Percentiles rank a stretch among this genome's conserved stretches.
Evolutionary conservation across 345 rosid species (phyloP).

Genomic region (Boechera divaricarpa): DNA sequence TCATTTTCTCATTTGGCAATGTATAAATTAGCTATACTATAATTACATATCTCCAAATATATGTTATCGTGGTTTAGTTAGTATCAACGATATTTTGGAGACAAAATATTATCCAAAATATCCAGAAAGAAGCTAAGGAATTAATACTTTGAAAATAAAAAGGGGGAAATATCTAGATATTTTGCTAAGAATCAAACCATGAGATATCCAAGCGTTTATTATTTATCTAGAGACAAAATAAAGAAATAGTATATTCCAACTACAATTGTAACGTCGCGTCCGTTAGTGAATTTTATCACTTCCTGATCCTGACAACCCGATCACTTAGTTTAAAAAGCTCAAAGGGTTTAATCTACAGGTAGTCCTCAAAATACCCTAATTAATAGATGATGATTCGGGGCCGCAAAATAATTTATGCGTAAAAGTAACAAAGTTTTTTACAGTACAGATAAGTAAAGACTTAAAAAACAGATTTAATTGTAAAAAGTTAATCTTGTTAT

Average conservation of each 20-base stretch:
- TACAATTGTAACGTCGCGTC: slow-evolving; percentile 1
- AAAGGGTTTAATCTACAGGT: neutral
- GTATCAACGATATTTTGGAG: slow-evolving; percentile 5
- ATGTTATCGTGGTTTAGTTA: neutral
- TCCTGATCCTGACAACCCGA: neutral
- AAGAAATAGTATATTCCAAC: neutral
- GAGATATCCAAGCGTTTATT: neutral
- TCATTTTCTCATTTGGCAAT: slow-evolving; percentile 1
- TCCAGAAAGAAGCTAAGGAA: neutral
- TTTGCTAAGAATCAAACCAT: neutral
- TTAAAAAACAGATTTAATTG: too few species aligned
- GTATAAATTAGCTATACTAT: neutral
- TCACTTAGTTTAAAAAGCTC: neutral
- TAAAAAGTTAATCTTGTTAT: neutral
- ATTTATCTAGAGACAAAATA: neutral
- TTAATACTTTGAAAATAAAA: neutral
- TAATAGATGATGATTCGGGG: too few species aligned
- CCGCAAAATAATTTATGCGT: too few species aligned
- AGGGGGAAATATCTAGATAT: neutral
- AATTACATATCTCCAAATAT: neutral
- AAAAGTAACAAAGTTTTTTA: too few species aligned
- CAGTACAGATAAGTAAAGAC: too few species aligned
- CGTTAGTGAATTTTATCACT: neutral
- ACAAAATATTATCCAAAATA: neutral
- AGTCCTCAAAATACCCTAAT: too few species aligned